Evolutionary conservation across 345 rosid genomes (phyloP), one percentile per base, ranked within the genome.

Genomic region (Eucalyptus polyanthemos): DNA sequence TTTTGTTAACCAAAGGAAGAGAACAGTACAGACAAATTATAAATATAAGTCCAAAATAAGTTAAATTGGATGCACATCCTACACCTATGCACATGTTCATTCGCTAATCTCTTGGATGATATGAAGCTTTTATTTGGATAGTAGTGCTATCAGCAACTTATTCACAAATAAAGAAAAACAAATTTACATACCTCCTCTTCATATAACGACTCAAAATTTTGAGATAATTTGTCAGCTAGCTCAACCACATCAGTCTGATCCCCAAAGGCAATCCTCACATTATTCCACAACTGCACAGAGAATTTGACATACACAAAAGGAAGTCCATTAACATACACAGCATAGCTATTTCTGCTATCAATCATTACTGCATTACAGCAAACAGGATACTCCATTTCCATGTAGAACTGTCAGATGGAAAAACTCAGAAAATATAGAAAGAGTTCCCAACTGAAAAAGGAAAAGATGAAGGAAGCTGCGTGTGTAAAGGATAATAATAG

Each of bases 211-310:
- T 95, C 97, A 80, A 98, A 97, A 72, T 93, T 94, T 91, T 93
- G 93, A 80, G 96, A 95, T 91, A 98, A 94, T 86, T 93, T 95
- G 87, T 93, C 95, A 76, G 94, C 96, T 92, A 96, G 94, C 88
- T 95, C 97, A 58, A 97, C 91, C 92, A 94, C 92, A 91, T 96
- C 97, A 47, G 95, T 92, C 90, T 96, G 98, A 92, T 96, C 98
- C 42, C 89, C 91, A 50, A 92, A 97, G 67, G 96, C 97, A 88
- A 90, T 81, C 80, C 88, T 95, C 62, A 98, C 93, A 89, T 94
- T 91, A 91, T 93, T 93, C 99, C 99, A 97, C 72, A 98, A 91
- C 99, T 98, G 98, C 93, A 91, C 45, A 76, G 45, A 76, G 45
- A 37, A 76, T 76, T 69, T 37, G 47, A 76, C 45, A 76, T 76